Evolutionary conservation across 2,329 filamentous ascomycete species (phyloP).

Genomic region (Cladobotryum mycophilum): DNA sequence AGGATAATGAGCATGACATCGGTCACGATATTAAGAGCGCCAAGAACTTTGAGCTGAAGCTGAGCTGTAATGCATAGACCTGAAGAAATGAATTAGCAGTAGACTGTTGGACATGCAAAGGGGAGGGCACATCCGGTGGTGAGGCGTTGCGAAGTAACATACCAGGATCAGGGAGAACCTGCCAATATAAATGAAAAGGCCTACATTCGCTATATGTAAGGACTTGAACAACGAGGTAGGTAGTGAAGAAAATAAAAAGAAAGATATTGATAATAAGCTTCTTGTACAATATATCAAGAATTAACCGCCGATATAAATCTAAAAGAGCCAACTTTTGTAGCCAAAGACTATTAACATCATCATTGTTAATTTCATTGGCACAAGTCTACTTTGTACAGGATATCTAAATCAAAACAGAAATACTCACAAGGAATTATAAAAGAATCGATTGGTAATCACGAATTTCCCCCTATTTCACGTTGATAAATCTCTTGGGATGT

Average conservation of each 20-base stretch:
- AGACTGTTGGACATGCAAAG: no score
- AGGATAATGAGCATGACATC: slow-evolving; percentile 23
- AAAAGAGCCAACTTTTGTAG: slow-evolving; percentile 23
- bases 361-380: neutral
- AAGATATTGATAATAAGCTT: slow-evolving; percentile 21
- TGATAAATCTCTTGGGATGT: no score
- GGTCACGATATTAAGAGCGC: slow-evolving; percentile 29
- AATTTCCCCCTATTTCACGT: no score
- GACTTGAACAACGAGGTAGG: slow-evolving; percentile 27
- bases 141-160: slow-evolving; percentile 6
- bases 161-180: slow-evolving; percentile 39
- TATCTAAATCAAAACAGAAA: no score
- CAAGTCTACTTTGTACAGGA: no score
- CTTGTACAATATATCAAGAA: slow-evolving; percentile 17
- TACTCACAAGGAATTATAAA: no score
- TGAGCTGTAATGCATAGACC: slow-evolving; percentile 24
- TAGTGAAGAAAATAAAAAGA: slow-evolving; percentile 21
- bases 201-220: slow-evolving; percentile 31
- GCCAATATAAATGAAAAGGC: slow-evolving; percentile 51
- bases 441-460: no score
- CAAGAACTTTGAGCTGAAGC: slow-evolving; percentile 27
- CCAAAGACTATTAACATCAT: slow-evolving; percentile 16
- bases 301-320: slow-evolving; percentile 21
- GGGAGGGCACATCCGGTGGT: no score
- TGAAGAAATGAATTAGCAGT: neutral